phyloP scores from a whole-genome alignment of 352 stramenopile genomes.

The Pythium dissimile region DNA sequence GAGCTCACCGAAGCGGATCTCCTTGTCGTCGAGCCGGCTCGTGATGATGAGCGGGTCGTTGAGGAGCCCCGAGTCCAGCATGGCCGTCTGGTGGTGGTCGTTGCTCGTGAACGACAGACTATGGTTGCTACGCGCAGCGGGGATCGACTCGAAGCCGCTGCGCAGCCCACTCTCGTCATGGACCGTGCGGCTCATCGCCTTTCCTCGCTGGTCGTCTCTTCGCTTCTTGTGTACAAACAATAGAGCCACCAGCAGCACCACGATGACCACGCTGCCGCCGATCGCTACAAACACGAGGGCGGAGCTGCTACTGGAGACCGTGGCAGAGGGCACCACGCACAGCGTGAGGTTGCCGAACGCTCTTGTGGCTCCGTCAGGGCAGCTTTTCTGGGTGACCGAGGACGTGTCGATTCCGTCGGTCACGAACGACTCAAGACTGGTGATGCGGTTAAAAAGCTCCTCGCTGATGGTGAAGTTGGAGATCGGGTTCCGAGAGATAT shows the following conservation, averaged over 20 bases:
- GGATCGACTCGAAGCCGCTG: not conserved
- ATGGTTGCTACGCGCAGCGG: not conserved
- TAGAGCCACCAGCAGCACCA: not conserved
- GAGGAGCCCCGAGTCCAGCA: slow-evolving; percentile 33
- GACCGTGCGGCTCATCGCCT: not conserved
- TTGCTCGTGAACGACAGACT: not conserved
- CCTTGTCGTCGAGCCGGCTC: slow-evolving; percentile 52
- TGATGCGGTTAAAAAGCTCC: not conserved
- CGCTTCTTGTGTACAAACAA: not conserved
- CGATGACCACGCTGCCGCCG: not conserved
- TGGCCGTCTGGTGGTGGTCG: slow-evolving; percentile 30
- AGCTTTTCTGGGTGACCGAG: not conserved
- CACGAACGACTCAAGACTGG: not conserved
- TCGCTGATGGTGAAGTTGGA: not conserved
- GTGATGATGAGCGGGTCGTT: slow-evolving; percentile 52
- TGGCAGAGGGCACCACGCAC: not conserved
- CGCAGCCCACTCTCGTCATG: not conserved
- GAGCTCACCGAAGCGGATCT: slow-evolving; percentile 49
- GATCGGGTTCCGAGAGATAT: not conserved
- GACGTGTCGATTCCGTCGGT: not conserved
- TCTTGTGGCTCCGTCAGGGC: not conserved
- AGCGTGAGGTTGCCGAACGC: not conserved
- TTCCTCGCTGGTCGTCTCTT: not conserved
- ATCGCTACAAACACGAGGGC: not conserved
- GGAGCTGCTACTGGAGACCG: not conserved